Conservation (phyloP, 345 rosid species). For the Citrus mangshanensis region DNA sequence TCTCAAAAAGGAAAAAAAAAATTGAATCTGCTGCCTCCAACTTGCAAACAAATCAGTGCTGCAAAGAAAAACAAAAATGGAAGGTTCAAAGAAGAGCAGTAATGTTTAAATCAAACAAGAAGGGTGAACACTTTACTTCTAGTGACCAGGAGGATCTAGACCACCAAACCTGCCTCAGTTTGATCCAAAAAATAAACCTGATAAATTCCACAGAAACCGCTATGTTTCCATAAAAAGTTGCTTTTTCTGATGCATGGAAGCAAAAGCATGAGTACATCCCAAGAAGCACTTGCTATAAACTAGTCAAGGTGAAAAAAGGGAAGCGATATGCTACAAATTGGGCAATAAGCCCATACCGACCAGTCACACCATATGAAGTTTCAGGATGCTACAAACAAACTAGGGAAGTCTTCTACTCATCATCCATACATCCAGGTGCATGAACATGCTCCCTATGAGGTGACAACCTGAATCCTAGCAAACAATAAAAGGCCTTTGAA, state of each 20-base stretch:
- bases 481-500: background rate
- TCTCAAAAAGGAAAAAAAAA: background rate
- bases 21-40: background rate
- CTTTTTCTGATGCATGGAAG: background rate
- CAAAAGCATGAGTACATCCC: background rate
- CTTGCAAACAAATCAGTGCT: background rate
- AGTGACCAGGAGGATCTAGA: background rate
- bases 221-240: background rate
- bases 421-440: background rate
- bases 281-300: background rate
- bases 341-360: background rate
- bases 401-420: background rate
- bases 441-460: background rate
- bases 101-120: background rate
- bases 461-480: conserved; percentile 2
- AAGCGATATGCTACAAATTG: background rate
- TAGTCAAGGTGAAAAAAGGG: background rate
- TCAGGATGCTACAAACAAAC: background rate
- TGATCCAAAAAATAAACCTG: background rate
- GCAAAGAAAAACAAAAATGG: background rate
- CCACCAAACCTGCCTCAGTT: background rate
- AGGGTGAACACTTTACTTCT: background rate
- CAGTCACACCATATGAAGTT: background rate
- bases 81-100: background rate
- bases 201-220: background rate